Evolutionary conservation across 805 yeast species (phyloP), one percentile per base, ranked within the genome.

Genomic region (Candida coleopterorum): DNA sequence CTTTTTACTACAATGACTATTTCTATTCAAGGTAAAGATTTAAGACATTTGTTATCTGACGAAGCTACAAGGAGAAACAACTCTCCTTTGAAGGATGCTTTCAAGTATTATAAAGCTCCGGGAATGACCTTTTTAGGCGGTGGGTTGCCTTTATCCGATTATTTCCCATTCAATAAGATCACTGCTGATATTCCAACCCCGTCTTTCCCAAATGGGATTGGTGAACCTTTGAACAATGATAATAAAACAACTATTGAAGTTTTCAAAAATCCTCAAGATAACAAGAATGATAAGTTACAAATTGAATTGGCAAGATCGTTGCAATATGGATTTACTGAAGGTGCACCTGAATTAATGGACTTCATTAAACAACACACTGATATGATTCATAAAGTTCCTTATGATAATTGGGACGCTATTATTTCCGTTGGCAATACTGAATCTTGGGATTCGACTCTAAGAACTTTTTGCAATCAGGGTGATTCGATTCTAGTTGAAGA

Each of bases 71-170:
- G 81, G 11, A 82, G 97, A 66, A 65, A 72, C 34, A 77, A 82
- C 24, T 87, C 96, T 9, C 81, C 86, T 10, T 73, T 90, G 62
- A 90, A 93, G 65, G 64, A 77, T 26, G 94, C 95, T 12, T 86
- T 90, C 70, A 79, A 78, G 55, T 82, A 84, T 67, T 82, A 68
- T 53, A 66, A 68, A 29, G 72, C 76, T 45, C 96, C 95, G 23
- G 77, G 81, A 36, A 70, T 93, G 54, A 79, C 87, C 39, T 89
- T 88, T 56, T 74, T 90, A 38, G 97, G 97, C 38, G 98, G 97
- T 50, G 98, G 98, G 6, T 74, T 90, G 49, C 98, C 98, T 10
- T 66, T 86, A 57, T 68, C 96, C 18, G 90, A 84, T 45, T 84
- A 85, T 62, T 90, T 90, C 74, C 97, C 98, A 29, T 86, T 90